These are phyloP conservation scores for Akanthomyces muscarius DNA, from an alignment of 2,329 filamentous ascomycete species.

Conservation along the genomic window DNA sequence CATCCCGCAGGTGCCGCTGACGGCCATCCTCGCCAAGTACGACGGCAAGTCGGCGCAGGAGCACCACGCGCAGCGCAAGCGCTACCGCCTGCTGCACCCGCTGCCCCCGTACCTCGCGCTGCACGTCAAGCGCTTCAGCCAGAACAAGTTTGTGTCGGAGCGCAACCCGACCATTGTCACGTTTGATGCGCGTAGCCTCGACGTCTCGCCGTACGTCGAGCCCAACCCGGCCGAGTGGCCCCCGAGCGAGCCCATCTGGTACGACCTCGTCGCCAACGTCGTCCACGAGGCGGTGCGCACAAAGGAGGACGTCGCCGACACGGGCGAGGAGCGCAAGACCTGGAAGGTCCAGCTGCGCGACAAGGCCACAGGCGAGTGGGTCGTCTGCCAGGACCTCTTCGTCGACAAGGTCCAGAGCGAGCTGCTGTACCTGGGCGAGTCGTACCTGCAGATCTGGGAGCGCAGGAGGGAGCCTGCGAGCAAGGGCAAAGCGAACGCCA, in stretches of 20 bases:
- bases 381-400: slow-evolving; percentile 88
- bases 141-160: slow-evolving; percentile 94
- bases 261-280: slow-evolving; percentile 94
- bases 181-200: slow-evolving; percentile 77
- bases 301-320: slow-evolving; percentile 81
- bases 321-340: slow-evolving; percentile 79
- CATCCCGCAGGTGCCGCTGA: slow-evolving; percentile 86
- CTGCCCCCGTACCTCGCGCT: slow-evolving; percentile 87
- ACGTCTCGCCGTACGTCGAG: slow-evolving; percentile 88
- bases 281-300: slow-evolving; percentile 78
- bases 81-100: slow-evolving; percentile 85
- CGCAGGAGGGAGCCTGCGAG: slow-evolving; percentile 56
- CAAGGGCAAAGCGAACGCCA: slow-evolving; percentile 31
- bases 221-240: slow-evolving; percentile 70
- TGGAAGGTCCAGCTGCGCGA: slow-evolving; percentile 92
- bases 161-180: slow-evolving; percentile 98
- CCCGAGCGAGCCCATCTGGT: slow-evolving; percentile 79
- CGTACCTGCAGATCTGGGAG: slow-evolving; percentile 96
- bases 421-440: slow-evolving; percentile 86
- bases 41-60: slow-evolving; percentile 85
- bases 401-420: slow-evolving; percentile 88
- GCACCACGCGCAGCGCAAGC: slow-evolving; percentile 79
- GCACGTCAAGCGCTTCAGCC: slow-evolving; percentile 94
- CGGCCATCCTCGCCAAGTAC: slow-evolving; percentile 83
- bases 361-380: slow-evolving; percentile 79